Conservation (phyloP, 2,329 filamentous ascomycete genomes). For the Cladosporium oxysporum region DNA sequence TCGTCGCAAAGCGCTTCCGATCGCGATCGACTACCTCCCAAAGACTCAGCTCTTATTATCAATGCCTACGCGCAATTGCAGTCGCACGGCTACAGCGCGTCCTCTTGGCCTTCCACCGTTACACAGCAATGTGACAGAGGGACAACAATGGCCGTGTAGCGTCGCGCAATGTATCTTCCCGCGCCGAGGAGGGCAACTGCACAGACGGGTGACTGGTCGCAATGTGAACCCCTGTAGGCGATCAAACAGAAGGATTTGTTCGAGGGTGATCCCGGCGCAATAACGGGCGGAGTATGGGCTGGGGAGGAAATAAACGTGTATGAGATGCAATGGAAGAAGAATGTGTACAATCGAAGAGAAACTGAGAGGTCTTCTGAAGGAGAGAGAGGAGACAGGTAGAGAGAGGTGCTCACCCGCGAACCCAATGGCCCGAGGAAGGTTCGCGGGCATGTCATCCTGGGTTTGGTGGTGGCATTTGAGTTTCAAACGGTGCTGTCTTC, state of each 20-base stretch:
- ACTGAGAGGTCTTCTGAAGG: not conserved
- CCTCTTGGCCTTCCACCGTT: not conserved
- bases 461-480: conserved; percentile 12
- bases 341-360: conserved; percentile 1
- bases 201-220: conserved; percentile 9
- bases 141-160: conserved; percentile 12
- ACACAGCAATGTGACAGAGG: conserved; percentile 13
- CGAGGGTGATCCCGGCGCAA: not conserved
- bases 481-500: conserved; percentile 11
- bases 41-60: conserved; percentile 1
- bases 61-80: conserved; percentile 8
- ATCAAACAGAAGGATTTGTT: conserved; percentile 16
- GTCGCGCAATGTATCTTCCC: conserved; percentile 9
- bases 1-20: not conserved
- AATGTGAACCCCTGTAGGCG: conserved; percentile 14
- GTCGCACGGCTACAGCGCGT: conserved; percentile 1
- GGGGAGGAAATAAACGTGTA: not conserved
- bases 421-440: not conserved
- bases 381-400: not conserved
- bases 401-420: not conserved
- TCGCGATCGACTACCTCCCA: not conserved
- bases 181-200: conserved; percentile 1
- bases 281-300: not conserved
- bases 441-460: conserved; percentile 7
- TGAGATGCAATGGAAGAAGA: not conserved